Evolutionary conservation across 139 green algal species (phyloP).

Genomic region (Volvox africanus): DNA sequence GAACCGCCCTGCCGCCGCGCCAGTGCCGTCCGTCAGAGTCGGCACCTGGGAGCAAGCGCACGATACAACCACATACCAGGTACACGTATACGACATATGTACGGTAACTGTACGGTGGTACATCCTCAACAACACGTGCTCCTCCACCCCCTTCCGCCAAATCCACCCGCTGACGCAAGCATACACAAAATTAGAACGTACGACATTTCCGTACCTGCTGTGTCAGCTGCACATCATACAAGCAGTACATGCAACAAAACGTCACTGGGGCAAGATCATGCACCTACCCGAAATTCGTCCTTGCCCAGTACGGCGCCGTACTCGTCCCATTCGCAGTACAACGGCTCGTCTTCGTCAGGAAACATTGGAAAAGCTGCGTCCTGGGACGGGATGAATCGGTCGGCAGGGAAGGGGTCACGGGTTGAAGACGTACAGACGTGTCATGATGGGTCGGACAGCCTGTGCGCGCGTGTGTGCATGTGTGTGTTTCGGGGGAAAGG

Average conservation of each 20-base stretch:
- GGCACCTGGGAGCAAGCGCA: background rate
- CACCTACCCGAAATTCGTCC: constrained; percentile 33
- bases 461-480: no score
- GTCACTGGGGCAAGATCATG: no score
- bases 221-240: no score
- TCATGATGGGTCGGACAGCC: no score
- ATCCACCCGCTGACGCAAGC: no score
- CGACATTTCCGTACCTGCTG: no score
- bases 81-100: background rate
- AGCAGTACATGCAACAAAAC: no score
- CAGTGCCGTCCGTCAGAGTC: background rate
- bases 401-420: background rate
- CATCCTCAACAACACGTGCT: no score
- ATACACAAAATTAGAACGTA: no score
- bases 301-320: constrained; percentile 78
- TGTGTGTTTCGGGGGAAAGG: no score
- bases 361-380: constrained; percentile 83
- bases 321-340: constrained; percentile 74
- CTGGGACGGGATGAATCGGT: constrained; percentile 45
- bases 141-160: no score
- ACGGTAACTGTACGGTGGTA: no score
- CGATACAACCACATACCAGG: background rate
- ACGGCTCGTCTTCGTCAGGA: constrained; percentile 78
- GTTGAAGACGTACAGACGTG: background rate
- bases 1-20: background rate